Base-by-base conservation (phyloP, 2,329 filamentous ascomycete species). In the Pseudogymnoascus sp. region DNA sequence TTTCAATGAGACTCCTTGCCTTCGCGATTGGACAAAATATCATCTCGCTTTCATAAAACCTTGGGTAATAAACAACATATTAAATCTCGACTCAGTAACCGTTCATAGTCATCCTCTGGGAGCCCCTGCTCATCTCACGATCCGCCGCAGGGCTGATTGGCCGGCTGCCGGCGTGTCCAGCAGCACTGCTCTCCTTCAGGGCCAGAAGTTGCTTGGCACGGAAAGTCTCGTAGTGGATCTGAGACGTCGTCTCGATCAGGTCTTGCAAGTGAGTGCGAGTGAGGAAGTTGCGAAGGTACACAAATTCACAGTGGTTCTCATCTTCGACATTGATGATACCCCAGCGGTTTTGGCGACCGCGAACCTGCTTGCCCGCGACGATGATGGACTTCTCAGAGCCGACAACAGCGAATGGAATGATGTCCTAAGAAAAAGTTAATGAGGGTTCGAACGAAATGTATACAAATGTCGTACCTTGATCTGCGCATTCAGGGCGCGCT, bases 171-270 rank as follows among this genome's bases (percentile, higher is more conserved):
- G 87, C 77, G 81, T 87, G 83, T 66, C 75, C 74, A 69, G 91
- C 90, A 70, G 91, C 91, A 75, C 91, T 96, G 84, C 90, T 96
- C 83, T 99, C 95, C 87, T 98, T 99, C 76, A 99, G 85, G 64
- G 95, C 95, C 75, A 99, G 82, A 73, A 99, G 83, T 80, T 99
- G 95, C 88, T 99, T 99, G 73, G 95, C 93, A 79, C 95, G 93
- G 93, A 99, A 99, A 65, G 92, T 96, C 84, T 99, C 95, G 84
- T 99, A 99, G 84, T 99, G 95, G 79, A 97, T 99, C 83, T 99
- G 95, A 71, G 93, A 97, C 59, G 95, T 99, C 33, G 95, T 99
- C 82, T 99, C 95, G 78, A 99, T 97, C 70, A 99, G 86, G 74
- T 99, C 95, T 83, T 99, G 95, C 64, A 99, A 86, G 78, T 99